Conservation (phyloP, 2,329 filamentous ascomycete species). For the Juglanconis juglandina region DNA sequence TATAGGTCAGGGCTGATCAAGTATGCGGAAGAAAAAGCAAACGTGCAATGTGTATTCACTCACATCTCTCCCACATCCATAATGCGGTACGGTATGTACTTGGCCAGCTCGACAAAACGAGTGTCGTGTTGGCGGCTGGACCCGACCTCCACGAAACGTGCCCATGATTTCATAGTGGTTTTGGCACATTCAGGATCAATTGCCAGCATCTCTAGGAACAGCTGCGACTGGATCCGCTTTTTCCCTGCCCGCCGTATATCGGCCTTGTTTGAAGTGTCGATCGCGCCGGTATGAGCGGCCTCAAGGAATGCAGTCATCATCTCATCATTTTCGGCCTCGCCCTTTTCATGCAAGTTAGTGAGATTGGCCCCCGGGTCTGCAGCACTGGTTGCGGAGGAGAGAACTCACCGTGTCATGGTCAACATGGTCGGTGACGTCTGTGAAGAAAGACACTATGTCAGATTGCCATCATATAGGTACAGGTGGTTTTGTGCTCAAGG, state of each 20-base stretch:
- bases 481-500: not conserved
- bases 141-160: slow-evolving; percentile 20
- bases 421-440: slow-evolving; percentile 2
- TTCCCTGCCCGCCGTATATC: slow-evolving; percentile 24
- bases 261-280: slow-evolving; percentile 14
- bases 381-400: not conserved
- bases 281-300: slow-evolving; percentile 16
- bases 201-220: slow-evolving; percentile 18
- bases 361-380: not conserved
- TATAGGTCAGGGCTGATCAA: not conserved
- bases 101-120: slow-evolving; percentile 22
- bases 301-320: slow-evolving; percentile 23
- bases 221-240: slow-evolving; percentile 22
- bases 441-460: not conserved
- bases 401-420: not conserved
- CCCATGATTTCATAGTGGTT: slow-evolving; percentile 25
- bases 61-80: slow-evolving; percentile 27
- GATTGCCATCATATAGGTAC: not conserved
- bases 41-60: not conserved
- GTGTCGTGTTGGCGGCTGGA: not conserved
- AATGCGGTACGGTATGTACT: slow-evolving; percentile 26
- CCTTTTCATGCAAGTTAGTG: slow-evolving; percentile 10
- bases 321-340: slow-evolving; percentile 20
- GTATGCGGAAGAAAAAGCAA: not conserved
- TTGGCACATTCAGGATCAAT: slow-evolving; percentile 24